phyloP scores from a whole-genome alignment of 805 yeast species.

The Kuraishia piskuri region DNA sequence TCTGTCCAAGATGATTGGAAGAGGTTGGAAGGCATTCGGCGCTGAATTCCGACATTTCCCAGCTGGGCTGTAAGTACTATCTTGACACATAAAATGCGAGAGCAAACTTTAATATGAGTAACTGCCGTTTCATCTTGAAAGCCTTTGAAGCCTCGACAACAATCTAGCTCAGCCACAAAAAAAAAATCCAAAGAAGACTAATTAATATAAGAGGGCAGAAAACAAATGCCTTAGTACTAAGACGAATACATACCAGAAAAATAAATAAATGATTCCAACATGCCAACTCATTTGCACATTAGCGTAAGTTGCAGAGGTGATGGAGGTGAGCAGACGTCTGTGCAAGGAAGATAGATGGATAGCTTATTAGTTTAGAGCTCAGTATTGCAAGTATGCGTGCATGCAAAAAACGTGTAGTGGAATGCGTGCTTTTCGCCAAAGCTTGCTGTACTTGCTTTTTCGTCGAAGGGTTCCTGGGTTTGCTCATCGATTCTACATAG shows the following conservation, averaged over 20 bases:
- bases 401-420: not conserved
- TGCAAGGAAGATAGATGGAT: too few relatives aligned
- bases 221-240: too few relatives aligned
- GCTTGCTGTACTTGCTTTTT: not conserved
- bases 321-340: too few relatives aligned
- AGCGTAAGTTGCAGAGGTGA: too few relatives aligned
- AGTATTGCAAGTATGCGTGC: not conserved
- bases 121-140: not conserved
- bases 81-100: not conserved
- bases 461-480: not conserved
- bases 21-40: not conserved
- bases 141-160: not conserved
- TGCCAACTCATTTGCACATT: too few relatives aligned
- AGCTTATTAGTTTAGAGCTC: not conserved
- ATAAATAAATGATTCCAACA: too few relatives aligned
- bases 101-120: not conserved
- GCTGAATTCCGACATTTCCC: not conserved
- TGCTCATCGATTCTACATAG: not conserved
- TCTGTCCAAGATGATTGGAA: not conserved
- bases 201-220: too few relatives aligned
- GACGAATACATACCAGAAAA: too few relatives aligned
- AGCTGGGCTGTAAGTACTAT: not conserved
- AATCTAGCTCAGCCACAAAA: too few relatives aligned
- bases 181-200: too few relatives aligned
- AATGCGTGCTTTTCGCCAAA: not conserved